Base-by-base conservation (phyloP, 805 yeast species). In the Nakazawaea populi region DNA sequence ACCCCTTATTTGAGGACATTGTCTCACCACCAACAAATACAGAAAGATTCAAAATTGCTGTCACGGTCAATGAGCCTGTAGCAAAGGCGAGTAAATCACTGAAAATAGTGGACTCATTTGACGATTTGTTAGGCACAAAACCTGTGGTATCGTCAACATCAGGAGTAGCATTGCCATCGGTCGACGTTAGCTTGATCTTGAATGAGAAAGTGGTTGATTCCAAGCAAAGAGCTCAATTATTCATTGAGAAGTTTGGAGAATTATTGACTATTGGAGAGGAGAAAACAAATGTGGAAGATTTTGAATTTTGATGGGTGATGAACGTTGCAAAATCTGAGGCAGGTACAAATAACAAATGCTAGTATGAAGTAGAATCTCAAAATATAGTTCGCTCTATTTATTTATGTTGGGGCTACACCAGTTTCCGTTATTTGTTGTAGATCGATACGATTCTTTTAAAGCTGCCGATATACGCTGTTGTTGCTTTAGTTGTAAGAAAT, bases 1-100 rank as follows among this genome's bases (percentile, higher is more conserved):
- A 84, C 58, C 77, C 84, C 5, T 55, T 76, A 5, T 83, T 85
- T 56, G 91, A 85, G 58, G 79, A 73, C 12, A 60, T 85, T 50
- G 58, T 82, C 49, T 75, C 81, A 0, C 77, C 80, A 29, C 57
- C 74, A 32, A 57, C 65, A 51, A 68, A 62, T 47, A 57, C 69
- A 1, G 75, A 68, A 47, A 75, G 83, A 60, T 81, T 79, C 63
- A 57, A 57, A 10, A 64, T 72, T 45, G 58, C 57, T n/a, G 52
- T 70, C 42, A 58, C 56, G 36, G 58, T 69, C 27, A 66, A 67
- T 28, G 53, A 57, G 32, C 50, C 64, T 4, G 40, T 60, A 5
- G 11, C 35, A 32, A 32, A 8, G 11, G 3, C 35, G 11, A 32
- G 35, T 11, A 32, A 32, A 11, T 32, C 35, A 9, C 11, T 11